These are phyloP conservation scores for Niebla homalea DNA, from an alignment of 495 filamentous ascomycete species.

Conservation along the genomic window DNA sequence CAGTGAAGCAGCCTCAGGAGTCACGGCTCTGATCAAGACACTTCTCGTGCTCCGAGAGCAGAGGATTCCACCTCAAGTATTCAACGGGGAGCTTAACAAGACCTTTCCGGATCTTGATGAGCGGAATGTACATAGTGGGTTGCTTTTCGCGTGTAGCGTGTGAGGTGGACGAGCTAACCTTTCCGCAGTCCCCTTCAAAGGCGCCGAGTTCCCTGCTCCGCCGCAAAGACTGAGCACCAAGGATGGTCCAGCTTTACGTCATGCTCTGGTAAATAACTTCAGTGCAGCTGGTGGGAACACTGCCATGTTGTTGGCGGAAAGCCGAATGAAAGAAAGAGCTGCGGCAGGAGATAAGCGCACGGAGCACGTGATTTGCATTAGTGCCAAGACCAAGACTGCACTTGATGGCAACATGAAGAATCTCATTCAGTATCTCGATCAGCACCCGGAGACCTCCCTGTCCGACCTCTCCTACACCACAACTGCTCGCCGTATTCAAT, in stretches of 20 bases:
- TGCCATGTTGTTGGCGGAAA: constrained; percentile 40
- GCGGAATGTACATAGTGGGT: constrained; percentile 29
- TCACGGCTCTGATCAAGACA: constrained; percentile 23
- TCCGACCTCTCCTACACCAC: constrained; percentile 61
- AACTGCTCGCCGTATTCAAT: constrained; percentile 31
- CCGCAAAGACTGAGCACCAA: constrained; percentile 4
- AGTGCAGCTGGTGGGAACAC: constrained; percentile 46
- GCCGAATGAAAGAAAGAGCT: constrained; percentile 17
- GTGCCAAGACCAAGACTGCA: constrained; percentile 40
- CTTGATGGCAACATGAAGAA: constrained; percentile 42
- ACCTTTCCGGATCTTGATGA: constrained; percentile 44
- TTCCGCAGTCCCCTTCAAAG: constrained; percentile 15
- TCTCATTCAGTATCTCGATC: constrained; percentile 37
- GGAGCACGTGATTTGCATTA: constrained; percentile 36
- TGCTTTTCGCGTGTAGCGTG: too few relatives aligned
- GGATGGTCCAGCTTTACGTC: constrained; percentile 42
- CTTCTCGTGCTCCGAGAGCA: constrained; percentile 23
- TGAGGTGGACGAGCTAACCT: too few relatives aligned
- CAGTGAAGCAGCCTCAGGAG: constrained; percentile 25
- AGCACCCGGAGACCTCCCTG: constrained; percentile 32
- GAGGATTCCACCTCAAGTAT: constrained; percentile 24
- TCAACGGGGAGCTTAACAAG: constrained; percentile 28
- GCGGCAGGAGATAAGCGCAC: constrained; percentile 29
- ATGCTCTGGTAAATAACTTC: constrained; percentile 58
- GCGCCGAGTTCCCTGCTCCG: constrained; percentile 29